Evolutionary conservation across 805 yeast species (phyloP).

Genomic region (Kuraishia cidri): DNA sequence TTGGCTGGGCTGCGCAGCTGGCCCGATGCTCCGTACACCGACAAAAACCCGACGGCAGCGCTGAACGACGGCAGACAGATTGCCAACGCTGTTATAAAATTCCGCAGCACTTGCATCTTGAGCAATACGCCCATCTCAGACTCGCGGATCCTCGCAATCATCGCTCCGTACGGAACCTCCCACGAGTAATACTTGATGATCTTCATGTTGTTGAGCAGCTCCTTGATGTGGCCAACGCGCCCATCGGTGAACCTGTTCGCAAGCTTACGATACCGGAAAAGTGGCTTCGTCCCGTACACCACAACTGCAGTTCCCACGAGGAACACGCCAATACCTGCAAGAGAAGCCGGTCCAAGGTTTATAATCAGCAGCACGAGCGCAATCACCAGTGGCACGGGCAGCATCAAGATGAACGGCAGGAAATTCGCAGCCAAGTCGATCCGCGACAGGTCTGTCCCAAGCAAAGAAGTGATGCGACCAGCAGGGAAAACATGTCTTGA

Average conservation of each 20-base stretch:
- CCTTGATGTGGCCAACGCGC: conserved; percentile 72
- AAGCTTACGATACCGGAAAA: conserved; percentile 44
- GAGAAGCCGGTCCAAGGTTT: conserved; percentile 64
- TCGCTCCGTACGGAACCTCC: conserved; percentile 69
- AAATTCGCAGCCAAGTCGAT: conserved; percentile 67
- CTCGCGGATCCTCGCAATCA: conserved; percentile 44
- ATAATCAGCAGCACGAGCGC: conserved; percentile 56
- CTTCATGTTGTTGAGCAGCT: conserved; percentile 69
- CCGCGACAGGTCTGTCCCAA: conserved; percentile 76
- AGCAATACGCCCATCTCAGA: conserved; percentile 55
- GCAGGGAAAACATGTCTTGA: conserved; percentile 58
- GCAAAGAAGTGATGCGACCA: conserved; percentile 67
- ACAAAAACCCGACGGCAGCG: conserved; percentile 31
- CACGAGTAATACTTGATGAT: conserved; percentile 83
- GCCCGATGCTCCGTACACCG: conserved; percentile 25
- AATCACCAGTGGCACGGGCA: conserved; percentile 54
- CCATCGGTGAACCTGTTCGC: conserved; percentile 63
- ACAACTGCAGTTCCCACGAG: conserved; percentile 37
- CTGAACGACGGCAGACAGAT: conserved; percentile 55
- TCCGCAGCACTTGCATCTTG: conserved; percentile 56
- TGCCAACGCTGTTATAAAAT: conserved; percentile 46
- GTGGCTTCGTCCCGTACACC: conserved; percentile 32
- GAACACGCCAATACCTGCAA: conserved; percentile 61
- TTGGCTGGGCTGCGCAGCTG: conserved; percentile 47
- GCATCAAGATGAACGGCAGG: conserved; percentile 54